Conservation (phyloP, 192 early-diverging fungal species). For the Rhizoclosmatium sp. region DNA sequence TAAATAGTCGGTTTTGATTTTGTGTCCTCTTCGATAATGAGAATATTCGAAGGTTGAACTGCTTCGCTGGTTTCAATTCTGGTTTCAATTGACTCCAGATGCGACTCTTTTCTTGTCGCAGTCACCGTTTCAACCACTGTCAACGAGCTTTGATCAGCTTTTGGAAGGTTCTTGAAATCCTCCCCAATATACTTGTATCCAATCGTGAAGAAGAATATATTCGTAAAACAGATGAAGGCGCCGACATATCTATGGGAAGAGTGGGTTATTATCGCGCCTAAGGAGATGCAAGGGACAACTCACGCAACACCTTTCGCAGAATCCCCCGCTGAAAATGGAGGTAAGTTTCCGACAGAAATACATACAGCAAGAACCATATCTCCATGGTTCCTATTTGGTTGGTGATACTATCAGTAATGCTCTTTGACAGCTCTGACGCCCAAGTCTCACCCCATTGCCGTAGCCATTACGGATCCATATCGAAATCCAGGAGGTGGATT, state of each 20-base stretch:
- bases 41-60: not conserved
- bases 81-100: not conserved
- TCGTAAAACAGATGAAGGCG: slow-evolving; percentile 42
- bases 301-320: slow-evolving; percentile 43
- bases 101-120: not conserved
- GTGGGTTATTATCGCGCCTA: not conserved
- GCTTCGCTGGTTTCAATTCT: not conserved
- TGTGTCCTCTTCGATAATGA: not conserved
- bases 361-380: slow-evolving; percentile 43
- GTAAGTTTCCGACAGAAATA: slow-evolving; percentile 29
- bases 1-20: not conserved
- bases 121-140: not conserved
- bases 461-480: slow-evolving; percentile 25
- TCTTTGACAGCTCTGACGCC: not conserved
- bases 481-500: slow-evolving; percentile 36
- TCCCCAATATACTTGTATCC: slow-evolving; percentile 38
- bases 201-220: slow-evolving; percentile 41
- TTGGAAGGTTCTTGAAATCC: slow-evolving; percentile 32
- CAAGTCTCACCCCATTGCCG: not conserved
- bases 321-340: slow-evolving; percentile 43
- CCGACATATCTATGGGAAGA: slow-evolving; percentile 38
- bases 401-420: slow-evolving; percentile 11
- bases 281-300: slow-evolving; percentile 3
- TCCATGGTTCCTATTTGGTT: slow-evolving; percentile 44
- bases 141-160: not conserved